Percentiles rank a stretch among this genome's conserved stretches.
These are phyloP conservation scores for Termitomyces sp. DNA, from an alignment of 768 basidiomycete species.

Conservation along the genomic window DNA sequence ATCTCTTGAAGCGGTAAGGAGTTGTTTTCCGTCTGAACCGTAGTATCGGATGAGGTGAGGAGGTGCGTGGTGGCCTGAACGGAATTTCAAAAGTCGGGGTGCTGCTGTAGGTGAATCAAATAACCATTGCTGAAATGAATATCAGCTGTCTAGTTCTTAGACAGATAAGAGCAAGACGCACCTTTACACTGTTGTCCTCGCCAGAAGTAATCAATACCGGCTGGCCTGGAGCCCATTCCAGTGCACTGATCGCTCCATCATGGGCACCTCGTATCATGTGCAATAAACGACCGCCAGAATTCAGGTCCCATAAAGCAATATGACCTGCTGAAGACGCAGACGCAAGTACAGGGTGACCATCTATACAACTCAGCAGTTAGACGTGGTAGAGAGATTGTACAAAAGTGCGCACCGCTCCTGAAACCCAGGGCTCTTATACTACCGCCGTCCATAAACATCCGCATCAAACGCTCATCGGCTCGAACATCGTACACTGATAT, in stretches of 20 bases:
- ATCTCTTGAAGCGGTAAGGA: conserved; percentile 86
- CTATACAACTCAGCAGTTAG: conserved; percentile 28
- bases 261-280: conserved; percentile 89
- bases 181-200: conserved; percentile 95
- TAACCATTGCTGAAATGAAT: conserved; percentile 80
- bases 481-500: conserved; percentile 88
- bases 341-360: conserved; percentile 85
- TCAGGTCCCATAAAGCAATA: conserved; percentile 91
- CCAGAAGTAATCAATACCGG: conserved; percentile 86
- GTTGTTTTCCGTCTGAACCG: conserved; percentile 94
- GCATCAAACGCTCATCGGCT: conserved; percentile 82
- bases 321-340: conserved; percentile 84
- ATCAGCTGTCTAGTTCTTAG: background rate
- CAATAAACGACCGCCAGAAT: conserved; percentile 71
- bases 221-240: conserved; percentile 93
- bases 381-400: background rate
- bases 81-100: conserved; percentile 85
- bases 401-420: conserved; percentile 59
- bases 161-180: conserved; percentile 21
- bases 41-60: conserved; percentile 93
- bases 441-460: conserved; percentile 89
- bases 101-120: conserved; percentile 87
- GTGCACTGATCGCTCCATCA: conserved; percentile 72
- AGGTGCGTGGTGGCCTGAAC: conserved; percentile 88
- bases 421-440: conserved; percentile 74